These are phyloP conservation scores for Cercospora sojina DNA, from an alignment of 2,329 filamentous ascomycete species.

Conservation along the genomic window DNA sequence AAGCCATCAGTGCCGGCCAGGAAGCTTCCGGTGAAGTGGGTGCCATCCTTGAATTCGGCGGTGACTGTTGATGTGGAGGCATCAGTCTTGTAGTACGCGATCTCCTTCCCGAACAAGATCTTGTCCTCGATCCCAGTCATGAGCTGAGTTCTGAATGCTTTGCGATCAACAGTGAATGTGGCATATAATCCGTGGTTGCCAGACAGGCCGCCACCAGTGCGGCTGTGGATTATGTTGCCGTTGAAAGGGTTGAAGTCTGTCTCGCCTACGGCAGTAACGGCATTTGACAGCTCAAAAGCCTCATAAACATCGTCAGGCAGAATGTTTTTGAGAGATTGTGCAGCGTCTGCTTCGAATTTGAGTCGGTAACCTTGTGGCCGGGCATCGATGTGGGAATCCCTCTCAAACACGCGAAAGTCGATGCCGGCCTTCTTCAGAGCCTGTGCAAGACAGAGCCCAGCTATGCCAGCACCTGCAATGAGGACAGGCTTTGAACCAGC, in stretches of 20 bases:
- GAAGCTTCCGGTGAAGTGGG: slow-evolving; percentile 17
- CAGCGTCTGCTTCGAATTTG: slow-evolving; percentile 26
- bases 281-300: slow-evolving; percentile 25
- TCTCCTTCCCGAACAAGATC: slow-evolving; percentile 25
- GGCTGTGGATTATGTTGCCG: slow-evolving; percentile 24
- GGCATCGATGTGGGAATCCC: slow-evolving; percentile 23
- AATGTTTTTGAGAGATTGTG: slow-evolving; percentile 23
- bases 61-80: slow-evolving; percentile 13
- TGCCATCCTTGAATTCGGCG: slow-evolving; percentile 23
- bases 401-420: slow-evolving; percentile 25
- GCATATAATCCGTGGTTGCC: slow-evolving; percentile 20
- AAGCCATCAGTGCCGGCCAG: slow-evolving; percentile 30
- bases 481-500: slow-evolving; percentile 14
- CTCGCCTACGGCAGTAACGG: slow-evolving; percentile 23
- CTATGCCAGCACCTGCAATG: slow-evolving; percentile 29
- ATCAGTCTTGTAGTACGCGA: slow-evolving; percentile 19
- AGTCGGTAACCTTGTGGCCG: slow-evolving; percentile 30
- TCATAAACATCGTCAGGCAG: slow-evolving; percentile 23
- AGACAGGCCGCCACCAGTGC: slow-evolving; percentile 21
- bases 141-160: slow-evolving; percentile 23
- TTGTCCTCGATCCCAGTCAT: slow-evolving; percentile 27
- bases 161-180: slow-evolving; percentile 27
- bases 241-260: slow-evolving; percentile 28
- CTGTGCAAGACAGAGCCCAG: slow-evolving; percentile 29
- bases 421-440: slow-evolving; percentile 27